Evolutionary conservation across 1,139 yeast species (phyloP), one percentile per base, ranked within the genome.

Genomic region (Hyphopichia fennica): DNA sequence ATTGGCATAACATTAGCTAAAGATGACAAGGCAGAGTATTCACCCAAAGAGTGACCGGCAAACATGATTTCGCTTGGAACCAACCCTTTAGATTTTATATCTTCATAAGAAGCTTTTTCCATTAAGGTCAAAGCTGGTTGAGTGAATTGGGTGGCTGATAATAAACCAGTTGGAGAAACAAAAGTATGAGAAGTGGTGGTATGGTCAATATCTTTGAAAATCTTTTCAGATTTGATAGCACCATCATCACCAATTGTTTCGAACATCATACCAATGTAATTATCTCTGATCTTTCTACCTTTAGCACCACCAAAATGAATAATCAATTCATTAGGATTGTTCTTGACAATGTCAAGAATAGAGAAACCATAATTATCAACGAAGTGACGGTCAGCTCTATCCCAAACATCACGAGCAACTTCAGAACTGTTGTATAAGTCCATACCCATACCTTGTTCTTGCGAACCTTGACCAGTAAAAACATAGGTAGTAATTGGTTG

Each of bases 391-490:
- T 93, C 99, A 48, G 99, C 99, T 65, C 90, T 87, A 67, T 93
- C 98, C 99, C 99, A 93, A 49, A 93, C 98, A 50, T 81, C 82
- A 60, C 84, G 84, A 45, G 99, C 99, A 64, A 95, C 97, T 34
- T 81, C 89, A 42, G 96, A 87, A 40, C 89, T 79, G 51, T 83
- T 84, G 69, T 93, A 93, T 63, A 93, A 79, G 69, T 95, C 99
- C 99, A 93, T 93, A 76, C 99, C 99, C 99, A 93, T 93, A 64
- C 98, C 98, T 76, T 95, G 99, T 69, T 95, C 99, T 73, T 93
- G 99, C 46, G 99, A 91, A 65, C 99, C 99, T 78, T 93, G 99
- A 65, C 99, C 99, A 53, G 99, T 93, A 74, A 95, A 93, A 46
- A 93, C 96, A 64, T 87, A 93, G 16, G 99, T 86, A 39, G 99